Evolutionary conservation across 257 asterid species (phyloP), one percentile per base, ranked within the genome.

Genomic region (Eustoma russellianum): DNA sequence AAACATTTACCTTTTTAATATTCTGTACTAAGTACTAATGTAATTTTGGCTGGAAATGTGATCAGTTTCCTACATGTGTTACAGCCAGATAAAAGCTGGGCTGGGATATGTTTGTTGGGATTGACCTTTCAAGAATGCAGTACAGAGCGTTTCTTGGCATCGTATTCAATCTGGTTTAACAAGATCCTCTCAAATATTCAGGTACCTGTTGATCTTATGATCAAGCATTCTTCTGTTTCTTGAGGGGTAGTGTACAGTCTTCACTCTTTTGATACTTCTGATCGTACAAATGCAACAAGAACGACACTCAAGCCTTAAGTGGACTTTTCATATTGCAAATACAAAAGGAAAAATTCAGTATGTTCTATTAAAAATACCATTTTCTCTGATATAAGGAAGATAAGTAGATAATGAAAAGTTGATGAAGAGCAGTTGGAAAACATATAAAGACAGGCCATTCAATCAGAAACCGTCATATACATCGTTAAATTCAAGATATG

Each of bases 11-110:
- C 3, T 24, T 24, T 0, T 0, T 24, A 24, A 24, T 24, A 2
- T 24, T 24, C 30, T 24, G 30, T 24, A 24, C 3, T 24, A 4
- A 24, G 30, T 24, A 24, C 3, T 24, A n/a, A n/a, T 24, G 30
- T 48, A 38, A n/a, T 18, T 18, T 52, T 19, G 14, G 60, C 38
- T 49, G 48, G 56, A 60, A 19, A 63, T 63, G 17, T 53, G 44
- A 64, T 47, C 65, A 14, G 51, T 64, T 65, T 43, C 56, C 40
- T 15, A 13, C 56, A 57, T 65, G 69, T 48, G 61, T 50, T 76
- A 50, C 74, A 91, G 98, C 84, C 95, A 67, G 94, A 84, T 66
- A 91, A 87, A 71, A 61, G 81, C 58, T 87, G 90, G 94, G 93
- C 90, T 19, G 98, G 94, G 55, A 74, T 84, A 65, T 84, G 90